A percentile compares a stretch with the other conserved stretches of the same genome.
Conservation (phyloP, 441 rosid genomes). For the Viola pubescens region DNA sequence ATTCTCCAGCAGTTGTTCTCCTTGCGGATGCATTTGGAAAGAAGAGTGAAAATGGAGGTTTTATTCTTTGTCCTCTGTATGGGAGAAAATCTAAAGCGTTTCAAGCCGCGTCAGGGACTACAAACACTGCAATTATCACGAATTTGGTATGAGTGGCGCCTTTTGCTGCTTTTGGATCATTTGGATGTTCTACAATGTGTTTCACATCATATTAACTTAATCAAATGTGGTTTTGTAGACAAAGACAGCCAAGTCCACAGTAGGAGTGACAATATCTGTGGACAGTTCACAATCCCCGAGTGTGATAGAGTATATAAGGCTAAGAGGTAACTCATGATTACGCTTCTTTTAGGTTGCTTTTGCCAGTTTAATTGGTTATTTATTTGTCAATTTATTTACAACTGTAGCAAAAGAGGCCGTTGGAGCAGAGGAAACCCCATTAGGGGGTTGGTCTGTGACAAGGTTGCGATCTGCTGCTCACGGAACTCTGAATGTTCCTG, state of each 20-base stretch:
- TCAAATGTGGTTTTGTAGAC: conserved; percentile 46
- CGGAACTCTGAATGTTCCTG: conserved; percentile 84
- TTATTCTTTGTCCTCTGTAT: conserved; percentile 81
- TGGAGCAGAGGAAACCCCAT: conserved; percentile 93
- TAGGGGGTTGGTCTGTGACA: conserved; percentile 90
- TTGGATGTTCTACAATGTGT: not conserved
- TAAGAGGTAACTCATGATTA: conserved; percentile 49
- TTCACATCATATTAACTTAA: conserved; percentile 7
- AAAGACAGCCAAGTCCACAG: conserved; percentile 83
- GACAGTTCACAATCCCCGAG: conserved; percentile 68
- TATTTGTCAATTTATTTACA: not conserved
- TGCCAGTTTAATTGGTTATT: not conserved
- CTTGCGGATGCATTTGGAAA: conserved; percentile 74
- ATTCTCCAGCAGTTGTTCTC: conserved; percentile 73
- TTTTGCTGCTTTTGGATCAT: not conserved
- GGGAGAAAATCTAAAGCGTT: conserved; percentile 99
- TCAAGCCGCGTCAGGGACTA: conserved; percentile 93
- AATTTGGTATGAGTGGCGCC: conserved; percentile 51
- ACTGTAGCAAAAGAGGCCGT: conserved; percentile 85
- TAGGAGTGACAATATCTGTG: conserved; percentile 67
- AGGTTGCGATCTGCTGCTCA: conserved; percentile 94
- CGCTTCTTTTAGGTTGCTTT: conserved; percentile 5
- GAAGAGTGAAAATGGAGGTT: conserved; percentile 69
- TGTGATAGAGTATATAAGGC: conserved; percentile 65
- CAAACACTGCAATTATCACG: conserved; percentile 68